A percentile compares a stretch with the other conserved stretches of the same genome.
These are phyloP conservation scores for Kuraishia piskuri DNA, from an alignment of 805 yeast species.

Conservation along the genomic window DNA sequence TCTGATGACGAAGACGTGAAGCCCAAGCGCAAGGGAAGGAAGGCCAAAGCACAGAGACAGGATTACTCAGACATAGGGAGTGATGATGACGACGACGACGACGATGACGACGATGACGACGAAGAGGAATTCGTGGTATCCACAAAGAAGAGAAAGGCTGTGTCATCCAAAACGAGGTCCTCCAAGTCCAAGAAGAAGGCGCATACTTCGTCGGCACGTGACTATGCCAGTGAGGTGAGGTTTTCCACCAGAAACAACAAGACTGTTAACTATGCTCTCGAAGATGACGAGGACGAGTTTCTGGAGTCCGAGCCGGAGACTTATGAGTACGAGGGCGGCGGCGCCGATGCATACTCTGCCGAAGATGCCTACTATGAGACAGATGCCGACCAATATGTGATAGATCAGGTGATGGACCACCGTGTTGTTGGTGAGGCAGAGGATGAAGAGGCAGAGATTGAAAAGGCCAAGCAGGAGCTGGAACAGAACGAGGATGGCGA, in stretches of 20 bases:
- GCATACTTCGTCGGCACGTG: slow-evolving; percentile 7
- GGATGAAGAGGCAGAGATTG: slow-evolving; percentile 15
- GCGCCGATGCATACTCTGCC: slow-evolving; percentile 8
- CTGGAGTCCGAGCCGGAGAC: slow-evolving; percentile 30
- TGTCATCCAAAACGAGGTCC: slow-evolving; percentile 28
- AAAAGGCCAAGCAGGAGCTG: slow-evolving; percentile 21
- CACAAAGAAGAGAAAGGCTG: slow-evolving; percentile 14
- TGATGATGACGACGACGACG: slow-evolving; percentile 15
- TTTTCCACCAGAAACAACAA: slow-evolving; percentile 70
- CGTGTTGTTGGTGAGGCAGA: slow-evolving; percentile 27
- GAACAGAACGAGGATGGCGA: slow-evolving; percentile 11
- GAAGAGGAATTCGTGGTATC: slow-evolving; percentile 21
- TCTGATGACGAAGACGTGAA: slow-evolving; percentile 24
- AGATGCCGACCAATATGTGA: slow-evolving; percentile 8
- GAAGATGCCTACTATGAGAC: slow-evolving; percentile 13
- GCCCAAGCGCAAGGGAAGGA: slow-evolving; percentile 6
- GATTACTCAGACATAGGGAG: slow-evolving; percentile 14
- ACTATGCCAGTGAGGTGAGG: slow-evolving; percentile 46
- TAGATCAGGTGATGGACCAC: slow-evolving; percentile 44
- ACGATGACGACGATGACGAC: slow-evolving; percentile 21
- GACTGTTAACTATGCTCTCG: slow-evolving; percentile 71
- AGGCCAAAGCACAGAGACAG: slow-evolving; percentile 7
- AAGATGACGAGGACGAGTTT: slow-evolving; percentile 49
- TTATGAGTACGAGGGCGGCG: slow-evolving; percentile 14
- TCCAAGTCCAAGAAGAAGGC: slow-evolving; percentile 6